phyloP scores from a whole-genome alignment of 176 grass and related monocot genomes.

The Calamus simplicifolius region DNA sequence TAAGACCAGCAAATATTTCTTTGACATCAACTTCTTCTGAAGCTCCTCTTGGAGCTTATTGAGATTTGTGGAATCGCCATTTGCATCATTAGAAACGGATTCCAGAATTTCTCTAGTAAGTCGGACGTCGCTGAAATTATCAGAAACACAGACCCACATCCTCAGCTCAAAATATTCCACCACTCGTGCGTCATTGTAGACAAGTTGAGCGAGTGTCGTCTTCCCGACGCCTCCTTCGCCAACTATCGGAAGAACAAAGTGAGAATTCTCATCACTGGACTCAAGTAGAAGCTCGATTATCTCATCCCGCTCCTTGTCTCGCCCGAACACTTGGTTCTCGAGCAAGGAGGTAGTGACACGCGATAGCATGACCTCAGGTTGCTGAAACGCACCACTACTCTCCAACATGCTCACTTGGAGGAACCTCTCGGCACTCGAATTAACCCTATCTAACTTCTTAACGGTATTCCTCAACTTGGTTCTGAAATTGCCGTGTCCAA shows the following conservation, averaged over 20 bases:
- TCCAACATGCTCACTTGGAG: slow-evolving; percentile 31
- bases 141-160: slow-evolving; percentile 50
- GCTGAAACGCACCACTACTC: slow-evolving; percentile 18
- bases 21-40: slow-evolving; percentile 20
- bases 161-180: slow-evolving; percentile 25
- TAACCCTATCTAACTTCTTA: slow-evolving; percentile 38
- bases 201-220: slow-evolving; percentile 43
- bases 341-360: slow-evolving; percentile 29
- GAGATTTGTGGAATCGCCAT: slow-evolving; percentile 12
- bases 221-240: slow-evolving; percentile 56
- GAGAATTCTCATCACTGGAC: slow-evolving; percentile 10
- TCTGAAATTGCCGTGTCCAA: slow-evolving; percentile 10
- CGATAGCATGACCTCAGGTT: slow-evolving; percentile 8
- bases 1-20: slow-evolving; percentile 46
- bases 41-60: slow-evolving; percentile 21
- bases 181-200: slow-evolving; percentile 40
- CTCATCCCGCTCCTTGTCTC: slow-evolving; percentile 31
- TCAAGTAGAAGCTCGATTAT: slow-evolving; percentile 27
- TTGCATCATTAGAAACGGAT: slow-evolving; percentile 27
- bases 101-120: slow-evolving; percentile 44
- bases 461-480: slow-evolving; percentile 30
- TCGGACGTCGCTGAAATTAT: slow-evolving; percentile 27
- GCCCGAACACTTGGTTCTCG: slow-evolving; percentile 30
- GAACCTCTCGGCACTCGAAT: slow-evolving; percentile 35
- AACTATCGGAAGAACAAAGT: slow-evolving; percentile 29